Conservation (phyloP, 202 grass and related monocot species). For the Cymbopogon flexuosus region DNA sequence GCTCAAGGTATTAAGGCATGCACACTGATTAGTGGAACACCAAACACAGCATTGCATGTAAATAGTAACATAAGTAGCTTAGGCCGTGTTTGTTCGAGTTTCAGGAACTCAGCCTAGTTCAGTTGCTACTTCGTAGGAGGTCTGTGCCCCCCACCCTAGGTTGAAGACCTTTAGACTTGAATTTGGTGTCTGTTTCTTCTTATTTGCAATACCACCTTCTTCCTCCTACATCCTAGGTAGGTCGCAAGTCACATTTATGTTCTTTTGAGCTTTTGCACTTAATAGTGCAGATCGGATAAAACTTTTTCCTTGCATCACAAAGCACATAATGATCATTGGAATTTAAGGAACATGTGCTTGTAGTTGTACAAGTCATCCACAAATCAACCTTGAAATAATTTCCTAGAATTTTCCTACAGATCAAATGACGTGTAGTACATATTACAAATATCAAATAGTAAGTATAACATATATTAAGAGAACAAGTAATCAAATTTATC, state of each 20-base stretch:
- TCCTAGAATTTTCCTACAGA: constrained; percentile 3
- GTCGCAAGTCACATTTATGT: background rate
- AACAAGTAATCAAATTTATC: constrained; percentile 1
- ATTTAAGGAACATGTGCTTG: background rate
- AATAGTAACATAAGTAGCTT: background rate
- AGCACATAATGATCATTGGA: background rate
- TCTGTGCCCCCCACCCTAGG: no score
- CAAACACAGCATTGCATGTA: constrained; percentile 13
- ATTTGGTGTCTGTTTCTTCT: background rate
- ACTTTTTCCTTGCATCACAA: constrained; percentile 3
- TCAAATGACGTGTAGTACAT: background rate
- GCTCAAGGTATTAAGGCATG: background rate
- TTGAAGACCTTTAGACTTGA: background rate
- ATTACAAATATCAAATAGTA: background rate
- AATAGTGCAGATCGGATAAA: background rate
- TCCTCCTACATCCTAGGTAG: background rate
- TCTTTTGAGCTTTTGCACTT: background rate
- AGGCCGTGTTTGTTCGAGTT: background rate
- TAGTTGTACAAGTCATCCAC: background rate
- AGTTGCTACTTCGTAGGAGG: background rate
- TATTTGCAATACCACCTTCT: background rate
- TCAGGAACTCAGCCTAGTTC: background rate
- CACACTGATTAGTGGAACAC: constrained; percentile 5
- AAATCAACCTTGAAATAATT: constrained; percentile 22
- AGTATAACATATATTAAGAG: constrained; percentile 26